Conservation (phyloP, 148 eudicot genomes). For the Limonium bicolor region DNA sequence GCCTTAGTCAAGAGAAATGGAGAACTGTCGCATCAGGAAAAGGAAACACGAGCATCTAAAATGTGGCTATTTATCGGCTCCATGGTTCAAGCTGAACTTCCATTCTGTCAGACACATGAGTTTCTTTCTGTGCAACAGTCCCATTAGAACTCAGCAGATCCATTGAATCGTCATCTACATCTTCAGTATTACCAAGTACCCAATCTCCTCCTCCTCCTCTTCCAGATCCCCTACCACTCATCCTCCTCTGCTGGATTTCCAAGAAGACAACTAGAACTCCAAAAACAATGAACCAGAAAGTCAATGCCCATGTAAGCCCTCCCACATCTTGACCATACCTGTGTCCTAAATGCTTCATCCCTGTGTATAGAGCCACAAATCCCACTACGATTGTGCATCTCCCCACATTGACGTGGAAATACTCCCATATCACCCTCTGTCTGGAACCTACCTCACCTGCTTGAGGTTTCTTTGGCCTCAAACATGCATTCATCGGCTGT, state of each 20-base stretch:
- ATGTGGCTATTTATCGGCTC: slow-evolving; percentile 23
- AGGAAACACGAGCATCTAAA: too few relatives aligned
- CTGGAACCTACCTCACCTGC: slow-evolving; percentile 33
- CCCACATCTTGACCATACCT: slow-evolving; percentile 60
- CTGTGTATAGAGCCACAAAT: slow-evolving; percentile 58
- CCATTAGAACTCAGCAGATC: slow-evolving; percentile 54
- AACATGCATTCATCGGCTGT: slow-evolving; percentile 66
- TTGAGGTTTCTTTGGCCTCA: slow-evolving; percentile 65
- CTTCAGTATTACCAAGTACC: slow-evolving; percentile 54
- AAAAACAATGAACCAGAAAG: slow-evolving; percentile 58
- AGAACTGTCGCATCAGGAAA: too few relatives aligned
- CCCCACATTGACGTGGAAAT: slow-evolving; percentile 50
- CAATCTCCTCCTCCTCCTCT: slow-evolving; percentile 60
- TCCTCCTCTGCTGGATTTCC: slow-evolving; percentile 43
- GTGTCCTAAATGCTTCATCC: slow-evolving; percentile 85
- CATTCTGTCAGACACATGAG: slow-evolving; percentile 38
- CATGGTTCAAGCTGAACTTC: slow-evolving; percentile 86
- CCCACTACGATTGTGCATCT: slow-evolving; percentile 59
- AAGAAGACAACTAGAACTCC: slow-evolving; percentile 40
- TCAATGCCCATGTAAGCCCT: slow-evolving; percentile 68
- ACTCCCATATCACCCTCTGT: slow-evolving; percentile 68
- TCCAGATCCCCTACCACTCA: slow-evolving; percentile 18
- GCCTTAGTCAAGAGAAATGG: too few relatives aligned
- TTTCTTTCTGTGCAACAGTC: slow-evolving; percentile 30
- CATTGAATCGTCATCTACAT: slow-evolving; percentile 56